Base-by-base conservation (phyloP, 2,329 filamentous ascomycete species). In the Colletotrichum sp. region DNA sequence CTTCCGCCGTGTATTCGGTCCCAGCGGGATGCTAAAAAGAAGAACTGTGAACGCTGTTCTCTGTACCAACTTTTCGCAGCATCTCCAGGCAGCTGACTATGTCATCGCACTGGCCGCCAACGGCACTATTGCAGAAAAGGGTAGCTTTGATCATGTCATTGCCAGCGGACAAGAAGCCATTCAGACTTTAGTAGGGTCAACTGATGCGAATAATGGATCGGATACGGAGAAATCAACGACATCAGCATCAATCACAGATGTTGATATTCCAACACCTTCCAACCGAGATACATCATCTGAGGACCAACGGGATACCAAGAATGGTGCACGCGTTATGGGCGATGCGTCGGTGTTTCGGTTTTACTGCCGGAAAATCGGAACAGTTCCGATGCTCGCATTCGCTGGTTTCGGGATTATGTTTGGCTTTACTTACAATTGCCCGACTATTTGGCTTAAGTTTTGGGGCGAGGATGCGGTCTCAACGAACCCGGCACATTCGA, bases 91-190 rank as follows among this genome's bases (percentile, higher is more conserved):
- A 13, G 26, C 66, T 3, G 66, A 69, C 78, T 4, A 86, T 55
- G 83, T 90, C 7, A 83, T 90, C 69, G 85, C 84, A 0, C 82
- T 90, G 7, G 15, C 70, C 0, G 83, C 82, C 2, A 80, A 84
- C 5, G 88, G 88, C 0, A 82, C 77, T 3, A 76, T 89, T 21
- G 71, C 84, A 2, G 86, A 89, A 34, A 85, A 89, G 36, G 83
- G 84, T 2, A 82, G 79, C 1, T 89, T 87, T 64, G 67, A 80
- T 7, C 78, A 84, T 8, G 81, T 89, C 2, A 79, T 84, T 60
- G 75, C 77, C 2, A 85, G 84, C 15, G 21, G 59, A 59, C 80
- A 83, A 34, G 83, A 82, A 24, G 86, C 87, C 36, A 81, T 87
- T 0, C 79, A 84, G 13, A 82, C 81, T 13, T 81, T 88, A 0